Conservation (phyloP, 2,329 filamentous ascomycete genomes). For the Penicillium oxalicum region DNA sequence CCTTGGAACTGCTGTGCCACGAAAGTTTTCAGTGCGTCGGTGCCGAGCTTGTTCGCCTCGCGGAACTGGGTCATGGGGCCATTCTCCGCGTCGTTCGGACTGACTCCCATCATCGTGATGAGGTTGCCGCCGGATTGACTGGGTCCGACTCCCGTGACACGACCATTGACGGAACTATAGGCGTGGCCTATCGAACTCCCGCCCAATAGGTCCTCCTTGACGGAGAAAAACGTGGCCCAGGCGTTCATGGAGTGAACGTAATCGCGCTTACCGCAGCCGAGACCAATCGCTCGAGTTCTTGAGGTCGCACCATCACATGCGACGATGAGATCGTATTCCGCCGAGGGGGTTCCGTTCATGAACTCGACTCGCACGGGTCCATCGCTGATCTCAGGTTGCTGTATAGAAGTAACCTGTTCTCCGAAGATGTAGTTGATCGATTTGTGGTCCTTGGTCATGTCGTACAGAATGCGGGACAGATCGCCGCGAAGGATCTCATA, state of each 20-base stretch:
- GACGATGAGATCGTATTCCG: constrained; percentile 46
- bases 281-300: constrained; percentile 42
- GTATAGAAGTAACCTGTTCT: constrained; percentile 36
- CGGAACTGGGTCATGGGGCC: constrained; percentile 34
- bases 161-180: constrained; percentile 37
- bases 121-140: constrained; percentile 30
- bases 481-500: constrained; percentile 36
- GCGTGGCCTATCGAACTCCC: constrained; percentile 34
- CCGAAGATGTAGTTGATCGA: constrained; percentile 37
- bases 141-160: constrained; percentile 32
- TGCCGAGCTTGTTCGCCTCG: constrained; percentile 35
- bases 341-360: constrained; percentile 29
- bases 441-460: constrained; percentile 34
- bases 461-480: constrained; percentile 26
- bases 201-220: constrained; percentile 35
- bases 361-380: constrained; percentile 39
- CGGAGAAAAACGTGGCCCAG: constrained; percentile 43
- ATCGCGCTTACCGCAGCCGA: constrained; percentile 37
- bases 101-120: constrained; percentile 33
- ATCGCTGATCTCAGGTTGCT: constrained; percentile 23
- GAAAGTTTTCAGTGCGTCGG: constrained; percentile 30
- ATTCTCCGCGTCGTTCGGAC: constrained; percentile 21
- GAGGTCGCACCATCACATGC: constrained; percentile 47
- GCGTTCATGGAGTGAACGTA: constrained; percentile 33
- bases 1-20: constrained; percentile 23